Base-by-base conservation (phyloP, 2,329 filamentous ascomycete genomes). In the Diplodia intermedia region DNA sequence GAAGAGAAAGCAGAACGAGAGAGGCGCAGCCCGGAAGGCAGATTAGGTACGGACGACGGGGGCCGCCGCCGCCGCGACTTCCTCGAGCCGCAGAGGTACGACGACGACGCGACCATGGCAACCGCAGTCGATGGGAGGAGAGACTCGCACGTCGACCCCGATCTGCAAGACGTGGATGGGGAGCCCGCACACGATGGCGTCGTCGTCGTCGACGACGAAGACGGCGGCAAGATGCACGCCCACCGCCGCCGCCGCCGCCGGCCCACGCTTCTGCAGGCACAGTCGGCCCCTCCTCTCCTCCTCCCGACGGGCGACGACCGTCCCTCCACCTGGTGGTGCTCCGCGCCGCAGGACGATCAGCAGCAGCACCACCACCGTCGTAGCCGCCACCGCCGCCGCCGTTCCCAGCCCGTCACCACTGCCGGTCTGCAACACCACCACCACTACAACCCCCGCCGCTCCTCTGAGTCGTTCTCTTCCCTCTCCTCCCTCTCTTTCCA, bases 101-200 rank as follows among this genome's bases (percentile, higher is more conserved):
- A 55, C 31, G 23, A 31, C 2, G 12, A 53, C 53, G 29, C 52
- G 29, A n/a, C 26, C 18, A 18, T 31, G 29, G 33, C 33, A n/a
- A 18, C 18, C 29, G 53, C 18, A 8, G 36, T 12, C 9, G 57
- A 23, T 12, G 40, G 20, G 23, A 31, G 57, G 23, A 26, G 57
- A 43, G 57, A 62, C 9, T 62, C 57, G 20, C 29, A 38, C 31
- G 47, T 63, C 31, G 60, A 63, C 11, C 36, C 36, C 36, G 36
- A 38, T 4, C 36, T 2, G 2, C 0, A 12, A 38, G 11, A 12
- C n/a, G 47, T 52, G 18, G 60, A 52, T 14, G 60, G 14, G 12
- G 26, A 49, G 4, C 15, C 4, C 26, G 23, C 23, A 20, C 15
- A 20, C 29, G 26, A 3, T 12, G 53, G 18, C 15, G 31, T 11